These are phyloP conservation scores for Candida jianshihensis DNA, from an alignment of 805 yeast species.

Conservation along the genomic window DNA sequence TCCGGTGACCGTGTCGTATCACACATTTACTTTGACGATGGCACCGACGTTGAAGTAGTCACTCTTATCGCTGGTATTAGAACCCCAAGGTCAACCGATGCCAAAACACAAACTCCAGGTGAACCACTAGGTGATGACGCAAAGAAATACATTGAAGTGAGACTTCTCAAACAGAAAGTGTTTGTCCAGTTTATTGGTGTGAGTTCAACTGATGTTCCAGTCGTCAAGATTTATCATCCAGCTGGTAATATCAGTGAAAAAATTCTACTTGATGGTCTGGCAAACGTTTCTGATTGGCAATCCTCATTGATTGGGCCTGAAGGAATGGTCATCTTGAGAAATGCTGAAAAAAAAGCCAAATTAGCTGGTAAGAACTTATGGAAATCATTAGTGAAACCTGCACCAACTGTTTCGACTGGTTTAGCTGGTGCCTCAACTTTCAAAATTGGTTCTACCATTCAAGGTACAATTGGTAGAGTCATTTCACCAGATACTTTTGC, in stretches of 20 bases:
- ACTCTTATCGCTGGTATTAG: slow-evolving; percentile 68
- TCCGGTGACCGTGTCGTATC: slow-evolving; percentile 73
- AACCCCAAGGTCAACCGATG: slow-evolving; percentile 58
- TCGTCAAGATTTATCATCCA: slow-evolving; percentile 58
- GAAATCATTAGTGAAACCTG: slow-evolving; percentile 28
- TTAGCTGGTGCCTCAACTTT: slow-evolving; percentile 23
- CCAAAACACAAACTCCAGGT: slow-evolving; percentile 27
- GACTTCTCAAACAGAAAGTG: slow-evolving; percentile 56
- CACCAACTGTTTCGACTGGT: slow-evolving; percentile 18
- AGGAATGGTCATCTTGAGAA: slow-evolving; percentile 54
- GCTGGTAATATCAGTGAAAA: slow-evolving; percentile 71
- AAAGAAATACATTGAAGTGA: slow-evolving; percentile 52
- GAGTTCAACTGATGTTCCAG: slow-evolving; percentile 52
- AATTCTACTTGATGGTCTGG: slow-evolving; percentile 63
- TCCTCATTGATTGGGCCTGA: slow-evolving; percentile 58
- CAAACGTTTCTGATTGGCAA: slow-evolving; percentile 77
- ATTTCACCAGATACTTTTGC: slow-evolving; percentile 63
- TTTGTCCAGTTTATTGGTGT: slow-evolving; percentile 53
- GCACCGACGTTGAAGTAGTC: slow-evolving; percentile 51
- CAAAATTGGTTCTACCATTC: slow-evolving; percentile 40
- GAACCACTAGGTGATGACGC: slow-evolving; percentile 66
- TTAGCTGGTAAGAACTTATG: slow-evolving; percentile 50
- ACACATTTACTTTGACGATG: slow-evolving; percentile 41
- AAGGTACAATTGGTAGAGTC: slow-evolving; percentile 52
- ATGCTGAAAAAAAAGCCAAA: slow-evolving; percentile 58